A percentile compares a stretch with the other conserved stretches of the same genome.
Conservation (phyloP, 495 filamentous ascomycete species). For the Penicillium waksmanii region DNA sequence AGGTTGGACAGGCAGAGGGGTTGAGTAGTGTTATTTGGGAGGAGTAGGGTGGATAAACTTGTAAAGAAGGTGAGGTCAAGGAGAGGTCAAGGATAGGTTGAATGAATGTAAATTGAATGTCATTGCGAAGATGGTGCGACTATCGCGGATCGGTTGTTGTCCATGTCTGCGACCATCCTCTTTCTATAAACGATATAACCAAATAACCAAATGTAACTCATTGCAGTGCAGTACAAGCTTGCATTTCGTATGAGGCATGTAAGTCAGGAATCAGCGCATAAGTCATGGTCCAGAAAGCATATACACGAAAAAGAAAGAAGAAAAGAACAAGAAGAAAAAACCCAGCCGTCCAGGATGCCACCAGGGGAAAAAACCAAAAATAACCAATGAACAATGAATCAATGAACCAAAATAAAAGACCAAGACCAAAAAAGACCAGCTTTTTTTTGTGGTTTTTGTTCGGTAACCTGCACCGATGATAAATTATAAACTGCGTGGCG, state of each 20-base stretch:
- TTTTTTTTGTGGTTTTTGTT: conserved; percentile 23
- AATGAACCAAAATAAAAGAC: conserved; percentile 14
- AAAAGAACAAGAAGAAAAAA: not conserved
- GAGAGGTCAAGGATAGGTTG: not conserved
- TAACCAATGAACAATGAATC: not conserved
- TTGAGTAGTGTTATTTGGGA: conserved; percentile 65
- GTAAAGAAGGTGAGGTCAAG: too few relatives aligned
- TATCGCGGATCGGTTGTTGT: not conserved
- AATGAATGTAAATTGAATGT: conserved; percentile 4
- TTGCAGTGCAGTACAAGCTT: conserved; percentile 15
- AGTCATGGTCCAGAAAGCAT: conserved; percentile 21
- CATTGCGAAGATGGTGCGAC: conserved; percentile 4
- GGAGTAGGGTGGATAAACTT: conserved; percentile 42
- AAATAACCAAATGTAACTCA: conserved; percentile 8
- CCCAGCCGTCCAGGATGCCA: conserved; percentile 25
- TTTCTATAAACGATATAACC: conserved; percentile 11
- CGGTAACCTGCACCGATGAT: conserved; percentile 24
- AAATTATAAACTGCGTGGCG: conserved; percentile 12
- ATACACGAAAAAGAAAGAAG: conserved; percentile 2
- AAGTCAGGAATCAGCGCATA: conserved; percentile 11
- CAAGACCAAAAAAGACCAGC: conserved; percentile 31
- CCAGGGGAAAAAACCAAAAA: conserved; percentile 11
- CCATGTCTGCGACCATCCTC: conserved; percentile 2
- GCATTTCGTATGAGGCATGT: conserved; percentile 17
- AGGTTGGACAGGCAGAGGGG: conserved; percentile 44